These are phyloP conservation scores for Pichia insulana DNA, from an alignment of 805 yeast genomes.

Conservation along the genomic window DNA sequence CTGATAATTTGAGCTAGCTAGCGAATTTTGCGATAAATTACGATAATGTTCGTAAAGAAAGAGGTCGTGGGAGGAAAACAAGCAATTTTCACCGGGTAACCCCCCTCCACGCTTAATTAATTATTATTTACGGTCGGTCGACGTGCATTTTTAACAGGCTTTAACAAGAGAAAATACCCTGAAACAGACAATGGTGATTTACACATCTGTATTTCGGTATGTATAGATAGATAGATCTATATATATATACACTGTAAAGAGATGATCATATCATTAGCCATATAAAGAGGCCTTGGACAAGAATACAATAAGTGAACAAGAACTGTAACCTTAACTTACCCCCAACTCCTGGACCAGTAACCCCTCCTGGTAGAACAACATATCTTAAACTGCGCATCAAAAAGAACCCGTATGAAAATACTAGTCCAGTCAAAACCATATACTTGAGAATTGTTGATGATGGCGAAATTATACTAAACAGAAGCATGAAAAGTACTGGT, in stretches of 20 bases:
- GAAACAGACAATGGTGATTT: too few relatives aligned
- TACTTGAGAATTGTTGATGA: slow-evolving; percentile 29
- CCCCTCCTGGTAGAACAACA: slow-evolving; percentile 54
- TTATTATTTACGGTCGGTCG: too few relatives aligned
- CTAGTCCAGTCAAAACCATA: slow-evolving; percentile 33
- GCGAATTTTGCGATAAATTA: too few relatives aligned
- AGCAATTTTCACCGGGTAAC: slow-evolving; percentile 1
- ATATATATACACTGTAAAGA: too few relatives aligned
- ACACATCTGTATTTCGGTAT: too few relatives aligned
- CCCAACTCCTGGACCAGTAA: slow-evolving; percentile 40
- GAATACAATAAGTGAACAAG: slow-evolving; percentile 73
- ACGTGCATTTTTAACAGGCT: too few relatives aligned
- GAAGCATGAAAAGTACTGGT: slow-evolving; percentile 53
- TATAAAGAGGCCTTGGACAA: slow-evolving; percentile 67
- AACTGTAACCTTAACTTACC: slow-evolving; percentile 78
- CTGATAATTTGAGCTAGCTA: neutral
- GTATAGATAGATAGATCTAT: too few relatives aligned
- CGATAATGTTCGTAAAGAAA: neutral
- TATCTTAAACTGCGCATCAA: slow-evolving; percentile 63
- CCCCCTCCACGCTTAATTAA: too few relatives aligned
- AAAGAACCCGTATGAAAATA: slow-evolving; percentile 54
- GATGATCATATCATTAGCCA: slow-evolving; percentile 49
- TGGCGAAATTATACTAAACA: slow-evolving; percentile 35
- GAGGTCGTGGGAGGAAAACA: neutral
- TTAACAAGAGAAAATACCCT: too few relatives aligned